Conservation (phyloP, 805 yeast species). For the Barnettozyma botsteinii region DNA sequence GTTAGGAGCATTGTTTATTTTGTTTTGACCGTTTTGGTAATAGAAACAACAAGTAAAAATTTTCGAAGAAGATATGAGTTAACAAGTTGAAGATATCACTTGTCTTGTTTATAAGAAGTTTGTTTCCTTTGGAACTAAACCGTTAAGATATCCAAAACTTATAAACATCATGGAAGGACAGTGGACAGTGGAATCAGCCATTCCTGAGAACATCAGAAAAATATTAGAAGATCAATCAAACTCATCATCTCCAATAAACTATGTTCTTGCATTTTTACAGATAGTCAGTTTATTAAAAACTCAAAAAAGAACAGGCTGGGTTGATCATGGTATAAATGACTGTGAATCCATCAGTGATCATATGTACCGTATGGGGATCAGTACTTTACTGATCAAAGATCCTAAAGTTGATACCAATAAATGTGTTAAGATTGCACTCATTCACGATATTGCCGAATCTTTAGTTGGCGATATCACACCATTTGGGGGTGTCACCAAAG, state of each 20-base stretch:
- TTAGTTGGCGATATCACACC: slow-evolving; percentile 95
- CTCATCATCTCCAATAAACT: slow-evolving; percentile 32
- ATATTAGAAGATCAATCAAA: slow-evolving; percentile 25
- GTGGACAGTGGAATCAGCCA: slow-evolving; percentile 53
- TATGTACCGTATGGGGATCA: slow-evolving; percentile 89
- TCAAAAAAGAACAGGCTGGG: slow-evolving; percentile 92
- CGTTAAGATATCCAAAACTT: neutral
- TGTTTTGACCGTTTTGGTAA: neutral
- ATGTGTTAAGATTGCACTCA: slow-evolving; percentile 80
- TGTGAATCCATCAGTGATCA: slow-evolving; percentile 82
- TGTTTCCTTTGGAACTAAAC: no score
- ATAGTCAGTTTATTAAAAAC: slow-evolving; percentile 66
- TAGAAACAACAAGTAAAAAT: neutral
- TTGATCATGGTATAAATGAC: slow-evolving; percentile 47
- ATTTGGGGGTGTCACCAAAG: slow-evolving; percentile 61
- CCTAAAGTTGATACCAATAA: slow-evolving; percentile 51
- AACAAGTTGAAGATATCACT: no score
- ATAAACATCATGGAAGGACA: slow-evolving; percentile 12
- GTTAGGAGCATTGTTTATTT: neutral
- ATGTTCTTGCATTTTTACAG: slow-evolving; percentile 55
- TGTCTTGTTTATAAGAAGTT: no score
- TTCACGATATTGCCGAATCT: slow-evolving; percentile 93
- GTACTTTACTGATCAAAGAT: slow-evolving; percentile 60
- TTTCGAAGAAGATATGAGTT: neutral
- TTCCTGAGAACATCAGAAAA: slow-evolving; percentile 40